Conservation (phyloP, 2,329 filamentous ascomycete species). For the Claviceps sp. region DNA sequence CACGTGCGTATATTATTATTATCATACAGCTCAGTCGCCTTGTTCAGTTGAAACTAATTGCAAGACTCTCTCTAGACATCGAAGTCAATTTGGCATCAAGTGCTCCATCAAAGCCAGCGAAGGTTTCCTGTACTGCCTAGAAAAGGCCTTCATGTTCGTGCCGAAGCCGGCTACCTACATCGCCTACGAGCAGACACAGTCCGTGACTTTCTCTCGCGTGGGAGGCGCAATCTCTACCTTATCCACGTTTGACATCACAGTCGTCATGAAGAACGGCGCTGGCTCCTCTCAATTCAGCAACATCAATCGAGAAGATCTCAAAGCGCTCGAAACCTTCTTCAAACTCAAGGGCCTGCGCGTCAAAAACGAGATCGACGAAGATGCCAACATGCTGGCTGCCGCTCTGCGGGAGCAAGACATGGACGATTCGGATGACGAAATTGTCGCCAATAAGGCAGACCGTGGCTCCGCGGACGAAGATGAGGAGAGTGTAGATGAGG, state of each 20-base stretch:
- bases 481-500: conserved; percentile 87
- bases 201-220: conserved; percentile 90
- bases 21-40: background rate
- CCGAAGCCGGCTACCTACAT: conserved; percentile 97
- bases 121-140: conserved; percentile 89
- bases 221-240: conserved; percentile 86
- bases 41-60: background rate
- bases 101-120: conserved; percentile 99
- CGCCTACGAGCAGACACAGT: conserved; percentile 81
- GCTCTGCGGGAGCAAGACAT: conserved; percentile 75
- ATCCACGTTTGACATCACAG: conserved; percentile 93
- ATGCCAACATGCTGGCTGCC: conserved; percentile 66
- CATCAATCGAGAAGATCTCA: conserved; percentile 96
- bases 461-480: conserved; percentile 92
- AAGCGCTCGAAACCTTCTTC: conserved; percentile 94
- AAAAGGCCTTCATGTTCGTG: conserved; percentile 98
- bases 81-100: conserved; percentile 89
- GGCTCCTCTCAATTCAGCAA: conserved; percentile 96
- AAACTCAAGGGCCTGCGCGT: conserved; percentile 88
- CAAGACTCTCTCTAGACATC: conserved; percentile 43
- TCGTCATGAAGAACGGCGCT: conserved; percentile 74
- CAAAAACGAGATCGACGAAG: conserved; percentile 98
- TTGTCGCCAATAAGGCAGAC: conserved; percentile 55
- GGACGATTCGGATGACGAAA: conserved; percentile 72
- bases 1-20: conserved; percentile 45